Evolutionary conservation across 2,329 filamentous ascomycete genomes (phyloP).

Genomic region (Colletotrichum neosansevieriae): DNA sequence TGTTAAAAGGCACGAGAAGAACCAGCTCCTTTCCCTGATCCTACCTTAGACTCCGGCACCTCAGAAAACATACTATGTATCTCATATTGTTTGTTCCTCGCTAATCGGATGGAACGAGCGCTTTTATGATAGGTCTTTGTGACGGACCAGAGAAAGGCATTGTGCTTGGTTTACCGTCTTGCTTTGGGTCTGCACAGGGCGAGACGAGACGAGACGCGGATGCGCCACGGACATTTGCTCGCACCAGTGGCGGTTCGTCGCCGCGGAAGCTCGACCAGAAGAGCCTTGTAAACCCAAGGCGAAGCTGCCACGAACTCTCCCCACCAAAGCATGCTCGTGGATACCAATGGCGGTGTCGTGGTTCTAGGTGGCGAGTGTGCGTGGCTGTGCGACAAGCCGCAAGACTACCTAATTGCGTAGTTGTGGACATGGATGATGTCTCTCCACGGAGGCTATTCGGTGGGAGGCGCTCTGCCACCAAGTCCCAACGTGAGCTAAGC

Average conservation of each 20-base stretch:
- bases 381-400: constrained; percentile 28
- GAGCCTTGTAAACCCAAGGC: constrained; percentile 15
- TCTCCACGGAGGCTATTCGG: not conserved
- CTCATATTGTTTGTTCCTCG: not conserved
- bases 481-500: too few species aligned
- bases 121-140: not conserved
- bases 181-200: not conserved
- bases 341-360: constrained; percentile 7
- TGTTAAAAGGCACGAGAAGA: constrained; percentile 5
- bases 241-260: constrained; percentile 1
- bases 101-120: constrained; percentile 1
- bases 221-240: not conserved
- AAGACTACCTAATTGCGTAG: not conserved
- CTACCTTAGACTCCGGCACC: constrained; percentile 9
- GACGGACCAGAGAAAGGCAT: not conserved
- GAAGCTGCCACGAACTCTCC: constrained; percentile 26
- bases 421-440: not conserved
- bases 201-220: constrained; percentile 1
- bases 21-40: not conserved
- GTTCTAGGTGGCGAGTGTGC: constrained; percentile 25
- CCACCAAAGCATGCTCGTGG: constrained; percentile 2
- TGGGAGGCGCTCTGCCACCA: not conserved
- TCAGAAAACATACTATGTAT: not conserved
- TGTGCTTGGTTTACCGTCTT: not conserved
- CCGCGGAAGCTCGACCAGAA: constrained; percentile 7